phyloP scores from a whole-genome alignment of 768 basidiomycete genomes.

The Mycena rosella region DNA sequence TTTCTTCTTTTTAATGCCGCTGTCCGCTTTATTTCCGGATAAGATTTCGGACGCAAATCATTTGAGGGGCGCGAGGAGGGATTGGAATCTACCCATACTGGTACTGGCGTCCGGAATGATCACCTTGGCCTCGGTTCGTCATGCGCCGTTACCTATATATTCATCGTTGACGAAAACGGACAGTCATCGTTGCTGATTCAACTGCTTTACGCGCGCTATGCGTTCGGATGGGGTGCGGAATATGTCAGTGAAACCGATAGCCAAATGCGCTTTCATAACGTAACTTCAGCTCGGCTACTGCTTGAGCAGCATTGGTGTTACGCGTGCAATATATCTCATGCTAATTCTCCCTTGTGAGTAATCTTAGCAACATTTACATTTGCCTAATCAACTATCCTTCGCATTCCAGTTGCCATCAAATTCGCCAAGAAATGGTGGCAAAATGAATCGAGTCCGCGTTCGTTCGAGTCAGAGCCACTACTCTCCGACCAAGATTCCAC shows the following conservation, averaged over 20 bases:
- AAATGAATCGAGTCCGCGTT: slow-evolving; percentile 45
- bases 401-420: slow-evolving; percentile 63
- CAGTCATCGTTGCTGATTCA: slow-evolving; percentile 71
- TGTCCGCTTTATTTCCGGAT: slow-evolving; percentile 72
- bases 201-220: slow-evolving; percentile 73
- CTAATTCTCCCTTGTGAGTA: slow-evolving; percentile 71
- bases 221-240: slow-evolving; percentile 78
- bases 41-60: slow-evolving; percentile 36
- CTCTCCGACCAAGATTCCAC: slow-evolving; percentile 15
- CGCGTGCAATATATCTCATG: slow-evolving; percentile 68
- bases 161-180: not conserved
- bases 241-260: slow-evolving; percentile 50
- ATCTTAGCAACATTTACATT: not conserved
- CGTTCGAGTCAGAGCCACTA: slow-evolving; percentile 37
- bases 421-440: slow-evolving; percentile 58
- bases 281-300: slow-evolving; percentile 77
- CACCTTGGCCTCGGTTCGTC: slow-evolving; percentile 60
- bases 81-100: slow-evolving; percentile 77
- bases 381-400: not conserved
- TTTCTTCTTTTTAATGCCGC: slow-evolving; percentile 78
- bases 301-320: slow-evolving; percentile 65
- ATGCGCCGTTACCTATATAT: not conserved
- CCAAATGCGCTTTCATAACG: slow-evolving; percentile 5
- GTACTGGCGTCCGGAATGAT: slow-evolving; percentile 65
- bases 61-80: slow-evolving; percentile 55